These are phyloP conservation scores for Alternaria ventricosa DNA, from an alignment of 2,329 filamentous ascomycete species.

Conservation along the genomic window DNA sequence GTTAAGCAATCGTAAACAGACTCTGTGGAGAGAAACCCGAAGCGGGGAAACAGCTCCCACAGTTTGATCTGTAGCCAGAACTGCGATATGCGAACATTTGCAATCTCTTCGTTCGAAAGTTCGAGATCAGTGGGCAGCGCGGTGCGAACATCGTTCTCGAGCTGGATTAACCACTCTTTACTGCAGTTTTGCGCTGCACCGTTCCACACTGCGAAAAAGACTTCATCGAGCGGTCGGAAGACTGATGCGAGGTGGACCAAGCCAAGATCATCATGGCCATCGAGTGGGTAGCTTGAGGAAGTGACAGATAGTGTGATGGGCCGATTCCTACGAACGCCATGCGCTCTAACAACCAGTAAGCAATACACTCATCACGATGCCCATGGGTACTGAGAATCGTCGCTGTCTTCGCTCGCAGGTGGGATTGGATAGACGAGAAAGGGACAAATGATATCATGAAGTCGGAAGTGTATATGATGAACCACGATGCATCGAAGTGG, in stretches of 20 bases:
- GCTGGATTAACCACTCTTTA: conserved; percentile 60
- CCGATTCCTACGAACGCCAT: conserved; percentile 72
- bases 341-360: conserved; percentile 59
- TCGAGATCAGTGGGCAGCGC: conserved; percentile 61
- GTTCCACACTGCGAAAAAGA: conserved; percentile 70
- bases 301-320: conserved; percentile 74
- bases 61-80: conserved; percentile 70
- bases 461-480: not conserved
- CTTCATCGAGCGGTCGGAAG: conserved; percentile 71
- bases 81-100: conserved; percentile 65
- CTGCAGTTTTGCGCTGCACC: conserved; percentile 66
- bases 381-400: not conserved
- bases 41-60: conserved; percentile 67
- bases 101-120: conserved; percentile 59
- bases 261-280: conserved; percentile 63
- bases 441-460: not conserved
- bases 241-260: conserved; percentile 64
- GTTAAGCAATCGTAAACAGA: conserved; percentile 62
- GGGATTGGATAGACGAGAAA: not conserved
- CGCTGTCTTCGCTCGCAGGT: not conserved
- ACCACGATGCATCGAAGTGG: not conserved
- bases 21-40: conserved; percentile 58
- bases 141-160: conserved; percentile 69
- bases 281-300: conserved; percentile 68
- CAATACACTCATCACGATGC: not conserved